These are phyloP conservation scores for Paramyrothecium roridum DNA, from an alignment of 2,329 filamentous ascomycete species.

Conservation along the genomic window DNA sequence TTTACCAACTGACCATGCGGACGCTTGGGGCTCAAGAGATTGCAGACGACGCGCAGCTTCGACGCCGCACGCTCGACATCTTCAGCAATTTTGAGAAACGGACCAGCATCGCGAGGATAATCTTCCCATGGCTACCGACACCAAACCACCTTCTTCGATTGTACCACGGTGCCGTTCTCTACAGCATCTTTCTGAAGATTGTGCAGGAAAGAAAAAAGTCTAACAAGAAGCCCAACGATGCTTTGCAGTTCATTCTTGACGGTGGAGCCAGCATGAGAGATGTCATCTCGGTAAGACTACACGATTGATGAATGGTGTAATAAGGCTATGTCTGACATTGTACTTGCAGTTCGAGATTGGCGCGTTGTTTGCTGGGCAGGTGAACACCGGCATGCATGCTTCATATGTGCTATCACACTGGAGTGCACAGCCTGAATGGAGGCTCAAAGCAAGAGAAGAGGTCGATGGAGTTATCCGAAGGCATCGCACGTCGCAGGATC, in stretches of 20 bases:
- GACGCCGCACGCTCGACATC: constrained; percentile 37
- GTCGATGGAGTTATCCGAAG: constrained; percentile 40
- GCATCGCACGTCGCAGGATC: constrained; percentile 28
- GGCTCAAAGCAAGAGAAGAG: constrained; percentile 39
- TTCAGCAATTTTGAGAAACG: constrained; percentile 44
- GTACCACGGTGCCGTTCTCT: constrained; percentile 43
- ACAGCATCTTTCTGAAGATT: constrained; percentile 44
- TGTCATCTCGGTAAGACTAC: constrained; percentile 35
- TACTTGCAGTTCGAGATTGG: constrained; percentile 44
- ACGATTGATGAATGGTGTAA: background rate
- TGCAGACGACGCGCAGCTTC: constrained; percentile 38
- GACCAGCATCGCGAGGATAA: constrained; percentile 40
- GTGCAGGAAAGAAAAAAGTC: constrained; percentile 39
- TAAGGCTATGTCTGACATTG: background rate
- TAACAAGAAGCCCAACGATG: constrained; percentile 42
- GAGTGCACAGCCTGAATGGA: constrained; percentile 43
- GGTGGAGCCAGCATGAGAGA: constrained; percentile 39
- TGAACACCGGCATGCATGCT: constrained; percentile 56
- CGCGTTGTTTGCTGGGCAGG: constrained; percentile 51
- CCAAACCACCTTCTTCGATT: constrained; percentile 37
- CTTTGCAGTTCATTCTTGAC: constrained; percentile 52
- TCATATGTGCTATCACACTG: constrained; percentile 51
- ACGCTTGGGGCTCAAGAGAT: constrained; percentile 36
- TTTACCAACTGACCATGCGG: too few species aligned
- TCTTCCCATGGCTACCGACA: constrained; percentile 51